phyloP scores from a whole-genome alignment of 2,329 filamentous ascomycete genomes.

The Cladophialophora chaetospira region DNA sequence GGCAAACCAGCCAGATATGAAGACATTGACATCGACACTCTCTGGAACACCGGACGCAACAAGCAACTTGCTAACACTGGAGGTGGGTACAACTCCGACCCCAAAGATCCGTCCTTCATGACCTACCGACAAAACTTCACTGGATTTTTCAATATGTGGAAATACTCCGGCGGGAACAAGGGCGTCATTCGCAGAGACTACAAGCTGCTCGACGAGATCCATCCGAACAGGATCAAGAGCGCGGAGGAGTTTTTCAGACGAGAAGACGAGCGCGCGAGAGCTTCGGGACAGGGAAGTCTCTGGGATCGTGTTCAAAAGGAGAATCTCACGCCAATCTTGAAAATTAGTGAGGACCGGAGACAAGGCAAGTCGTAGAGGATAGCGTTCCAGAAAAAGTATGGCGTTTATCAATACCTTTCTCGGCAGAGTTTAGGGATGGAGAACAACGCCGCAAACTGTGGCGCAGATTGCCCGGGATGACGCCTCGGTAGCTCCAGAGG shows the following conservation, averaged over 20 bases:
- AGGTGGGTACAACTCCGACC: constrained; percentile 43
- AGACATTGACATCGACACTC: constrained; percentile 41
- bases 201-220: constrained; percentile 54
- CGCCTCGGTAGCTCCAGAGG: background rate
- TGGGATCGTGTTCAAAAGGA: constrained; percentile 29
- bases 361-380: constrained; percentile 24
- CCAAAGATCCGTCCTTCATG: constrained; percentile 42
- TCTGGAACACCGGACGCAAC: constrained; percentile 35
- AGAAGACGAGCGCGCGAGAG: constrained; percentile 23
- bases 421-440: background rate
- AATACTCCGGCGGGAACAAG: constrained; percentile 44
- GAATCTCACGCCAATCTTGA: constrained; percentile 29
- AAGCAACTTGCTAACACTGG: constrained; percentile 32
- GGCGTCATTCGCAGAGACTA: constrained; percentile 52
- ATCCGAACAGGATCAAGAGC: constrained; percentile 51
- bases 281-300: constrained; percentile 23
- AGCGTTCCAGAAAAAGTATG: no score
- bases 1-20: constrained; percentile 47
- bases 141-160: constrained; percentile 55
- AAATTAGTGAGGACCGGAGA: constrained; percentile 25
- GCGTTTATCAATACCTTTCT: no score
- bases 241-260: constrained; percentile 53
- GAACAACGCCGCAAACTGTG: background rate
- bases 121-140: constrained; percentile 53
- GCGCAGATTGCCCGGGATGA: constrained; percentile 17